phyloP scores from a whole-genome alignment of 805 yeast genomes.

The Monosporozyma aerobia region DNA sequence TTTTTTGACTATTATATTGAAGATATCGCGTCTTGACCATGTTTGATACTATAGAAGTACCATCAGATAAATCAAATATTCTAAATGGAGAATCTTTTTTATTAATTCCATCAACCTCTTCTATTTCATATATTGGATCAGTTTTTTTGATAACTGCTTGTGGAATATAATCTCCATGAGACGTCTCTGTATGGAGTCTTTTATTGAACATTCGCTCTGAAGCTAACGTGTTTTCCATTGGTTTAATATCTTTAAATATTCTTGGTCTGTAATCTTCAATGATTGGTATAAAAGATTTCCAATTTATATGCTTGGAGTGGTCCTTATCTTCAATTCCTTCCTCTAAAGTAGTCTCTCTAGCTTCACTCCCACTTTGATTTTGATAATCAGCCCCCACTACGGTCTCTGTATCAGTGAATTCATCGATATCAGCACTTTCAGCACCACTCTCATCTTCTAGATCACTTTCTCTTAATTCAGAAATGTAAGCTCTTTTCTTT shows the following conservation, averaged over 20 bases:
- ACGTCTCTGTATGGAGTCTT: neutral
- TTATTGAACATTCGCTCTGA: neutral
- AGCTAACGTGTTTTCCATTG: neutral
- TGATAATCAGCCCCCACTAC: neutral
- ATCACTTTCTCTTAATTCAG: conserved; percentile 1
- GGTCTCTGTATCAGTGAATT: neutral
- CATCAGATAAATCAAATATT: neutral
- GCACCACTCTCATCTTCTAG: neutral
- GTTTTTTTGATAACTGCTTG: neutral
- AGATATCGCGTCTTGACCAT: conserved; percentile 3
- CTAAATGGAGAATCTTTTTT: neutral
- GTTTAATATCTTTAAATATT: neutral
- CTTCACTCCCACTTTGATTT: neutral
- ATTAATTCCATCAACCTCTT: neutral
- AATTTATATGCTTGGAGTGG: neutral
- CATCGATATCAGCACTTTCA: neutral
- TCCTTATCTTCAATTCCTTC: neutral
- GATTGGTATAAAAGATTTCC: neutral
- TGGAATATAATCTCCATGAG: neutral
- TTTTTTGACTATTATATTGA: conserved; percentile 15
- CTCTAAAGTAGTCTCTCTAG: neutral
- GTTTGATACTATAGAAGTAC: neutral
- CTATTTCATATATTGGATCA: neutral
- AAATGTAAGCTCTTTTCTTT: neutral
- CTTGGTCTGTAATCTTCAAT: neutral